Evolutionary conservation across 805 yeast genomes (phyloP).

Genomic region (Torulaspora maleeae): DNA sequence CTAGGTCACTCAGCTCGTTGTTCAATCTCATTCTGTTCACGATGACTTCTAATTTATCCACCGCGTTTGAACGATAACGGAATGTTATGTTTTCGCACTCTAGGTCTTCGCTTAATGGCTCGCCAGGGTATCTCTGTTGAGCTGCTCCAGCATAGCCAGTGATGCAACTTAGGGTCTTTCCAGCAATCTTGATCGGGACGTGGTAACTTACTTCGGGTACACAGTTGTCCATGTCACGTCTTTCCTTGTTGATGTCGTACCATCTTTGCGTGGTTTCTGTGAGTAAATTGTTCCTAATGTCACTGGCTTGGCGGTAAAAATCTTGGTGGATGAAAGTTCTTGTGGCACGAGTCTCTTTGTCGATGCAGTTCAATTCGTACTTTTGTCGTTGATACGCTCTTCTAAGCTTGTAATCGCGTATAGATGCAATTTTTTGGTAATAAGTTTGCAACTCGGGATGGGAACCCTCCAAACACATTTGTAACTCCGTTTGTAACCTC

Average conservation of each 20-base stretch:
- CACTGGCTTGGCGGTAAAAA: slow-evolving; percentile 61
- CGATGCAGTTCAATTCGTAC: slow-evolving; percentile 72
- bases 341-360: slow-evolving; percentile 72
- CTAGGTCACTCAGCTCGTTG: slow-evolving; percentile 63
- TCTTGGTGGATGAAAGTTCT: slow-evolving; percentile 83
- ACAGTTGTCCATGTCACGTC: slow-evolving; percentile 67
- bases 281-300: slow-evolving; percentile 60
- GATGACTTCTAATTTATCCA: slow-evolving; percentile 46
- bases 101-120: slow-evolving; percentile 33
- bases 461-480: slow-evolving; percentile 79
- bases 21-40: slow-evolving; percentile 61
- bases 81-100: slow-evolving; percentile 43
- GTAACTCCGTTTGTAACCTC: slow-evolving; percentile 74
- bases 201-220: slow-evolving; percentile 48
- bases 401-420: slow-evolving; percentile 64
- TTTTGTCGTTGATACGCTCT: slow-evolving; percentile 47
- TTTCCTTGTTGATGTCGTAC: slow-evolving; percentile 88
- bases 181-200: slow-evolving; percentile 34
- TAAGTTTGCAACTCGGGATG: slow-evolving; percentile 85
- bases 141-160: slow-evolving; percentile 39
- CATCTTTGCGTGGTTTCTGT: slow-evolving; percentile 74
- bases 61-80: slow-evolving; percentile 40
- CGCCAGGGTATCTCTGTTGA: slow-evolving; percentile 30
- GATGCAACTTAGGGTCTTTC: slow-evolving; percentile 35
- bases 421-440: slow-evolving; percentile 63